phyloP scores from a whole-genome alignment of 176 grass and related monocot species.

The Echinochloa phyllopogon region DNA sequence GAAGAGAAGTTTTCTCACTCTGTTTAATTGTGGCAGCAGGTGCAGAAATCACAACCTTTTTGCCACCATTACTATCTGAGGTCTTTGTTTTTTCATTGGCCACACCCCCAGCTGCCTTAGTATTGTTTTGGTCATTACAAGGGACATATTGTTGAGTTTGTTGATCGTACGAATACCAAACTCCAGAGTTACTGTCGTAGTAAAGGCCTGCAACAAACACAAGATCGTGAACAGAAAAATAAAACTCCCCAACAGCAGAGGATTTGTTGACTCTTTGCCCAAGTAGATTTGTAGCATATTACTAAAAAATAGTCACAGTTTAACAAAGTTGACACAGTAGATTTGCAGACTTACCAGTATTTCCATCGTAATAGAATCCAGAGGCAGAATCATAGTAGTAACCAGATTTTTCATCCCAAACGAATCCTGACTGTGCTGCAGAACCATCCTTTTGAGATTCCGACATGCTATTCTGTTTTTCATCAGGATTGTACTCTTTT shows the following conservation, averaged over 20 bases:
- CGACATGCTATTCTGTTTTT: slow-evolving; percentile 56
- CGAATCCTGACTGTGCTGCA: slow-evolving; percentile 83
- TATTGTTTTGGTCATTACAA: slow-evolving; percentile 68
- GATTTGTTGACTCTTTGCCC: slow-evolving; percentile 5
- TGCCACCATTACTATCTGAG: slow-evolving; percentile 61
- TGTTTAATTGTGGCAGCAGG: slow-evolving; percentile 82
- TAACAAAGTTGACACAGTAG: neutral
- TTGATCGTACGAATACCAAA: slow-evolving; percentile 89
- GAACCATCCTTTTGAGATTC: slow-evolving; percentile 56
- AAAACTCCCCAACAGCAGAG: neutral
- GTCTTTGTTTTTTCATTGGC: slow-evolving; percentile 61
- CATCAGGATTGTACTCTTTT: slow-evolving; percentile 92
- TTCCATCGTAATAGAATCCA: slow-evolving; percentile 99
- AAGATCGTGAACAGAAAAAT: slow-evolving; percentile 3
- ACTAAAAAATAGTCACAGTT: neutral
- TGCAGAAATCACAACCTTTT: slow-evolving; percentile 91
- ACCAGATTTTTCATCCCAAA: slow-evolving; percentile 98
- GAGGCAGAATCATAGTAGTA: slow-evolving; percentile 98
- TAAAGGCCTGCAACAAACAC: slow-evolving; percentile 78
- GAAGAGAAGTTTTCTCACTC: slow-evolving; percentile 77
- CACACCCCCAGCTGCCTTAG: slow-evolving; percentile 51
- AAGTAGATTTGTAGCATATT: neutral
- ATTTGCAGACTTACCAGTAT: slow-evolving; percentile 67
- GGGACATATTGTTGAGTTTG: slow-evolving; percentile 88
- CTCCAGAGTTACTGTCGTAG: slow-evolving; percentile 85